Base-by-base conservation (phyloP, 352 stramenopile species). In the Phytophthora capsici region DNA sequence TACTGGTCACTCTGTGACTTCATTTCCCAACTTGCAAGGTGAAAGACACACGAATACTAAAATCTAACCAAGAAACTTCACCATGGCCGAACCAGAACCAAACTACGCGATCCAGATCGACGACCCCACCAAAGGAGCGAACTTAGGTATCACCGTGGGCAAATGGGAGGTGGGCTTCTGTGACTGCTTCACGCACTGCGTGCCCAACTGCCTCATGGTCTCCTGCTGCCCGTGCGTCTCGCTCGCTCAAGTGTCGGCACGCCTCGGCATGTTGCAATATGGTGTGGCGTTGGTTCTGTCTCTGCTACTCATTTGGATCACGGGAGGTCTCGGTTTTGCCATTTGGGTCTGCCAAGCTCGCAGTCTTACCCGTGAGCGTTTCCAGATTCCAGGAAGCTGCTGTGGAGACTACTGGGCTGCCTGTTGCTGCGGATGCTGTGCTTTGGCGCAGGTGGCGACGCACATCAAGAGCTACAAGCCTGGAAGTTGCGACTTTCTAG, bases 401-500 rank as follows among this genome's bases (percentile, higher is more conserved):
- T 62, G 23, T 17, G 40, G 37, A 20, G 62, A 71, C 34, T 75
- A 51, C 34, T 57, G 37, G 4, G 62, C 51, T 1, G 40, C 66
- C 13, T 54, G 60, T 32, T 71, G 49, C 23, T 80, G 72, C 52
- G 58, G 38, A 28, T 64, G 59, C 34, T 82, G 75, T 43, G 57
- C 60, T 3, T 20, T 82, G 17, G 73, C 75, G 10, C 78, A 86
- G 46, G 69, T 84, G 51, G 74, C 77, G 8, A 80, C 71, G 2
- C 77, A 86, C 40, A 57, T 75, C 51, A 77, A 84, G 59, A 82
- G 75, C 62, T 86, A 84, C 61, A 68, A 61, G 32, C 72, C 74
- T 28, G 74, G 71, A 9, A 69, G 61, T 28, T 86, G 77, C 53
- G 46, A 57, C 37, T 77, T 84, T 23, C 38, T 49, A 23, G 56